Conservation (phyloP, 2,329 filamentous ascomycete genomes). For the Neofusicoccum sp. region DNA sequence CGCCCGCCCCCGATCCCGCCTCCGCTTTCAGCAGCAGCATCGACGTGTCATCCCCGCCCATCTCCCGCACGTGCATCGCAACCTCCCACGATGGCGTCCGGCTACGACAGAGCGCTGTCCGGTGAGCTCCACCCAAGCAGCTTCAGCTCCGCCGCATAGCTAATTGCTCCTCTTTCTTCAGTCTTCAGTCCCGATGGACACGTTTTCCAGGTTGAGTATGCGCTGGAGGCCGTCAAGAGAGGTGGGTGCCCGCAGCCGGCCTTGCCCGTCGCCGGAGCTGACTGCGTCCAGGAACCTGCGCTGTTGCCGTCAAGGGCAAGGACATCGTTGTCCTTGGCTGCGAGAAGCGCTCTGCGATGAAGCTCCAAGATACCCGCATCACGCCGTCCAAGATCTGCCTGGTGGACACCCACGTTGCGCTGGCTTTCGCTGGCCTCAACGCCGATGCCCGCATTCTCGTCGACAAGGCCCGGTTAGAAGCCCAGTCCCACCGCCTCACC, state of each 20-base stretch:
- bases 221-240: slow-evolving; percentile 96
- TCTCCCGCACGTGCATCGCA: not conserved
- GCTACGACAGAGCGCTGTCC: slow-evolving; percentile 98
- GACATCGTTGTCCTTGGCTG: slow-evolving; percentile 96
- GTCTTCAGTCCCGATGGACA: slow-evolving; percentile 99
- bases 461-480: slow-evolving; percentile 96
- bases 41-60: not conserved
- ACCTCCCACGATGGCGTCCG: slow-evolving; percentile 59
- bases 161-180: slow-evolving; percentile 51
- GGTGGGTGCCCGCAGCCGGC: slow-evolving; percentile 53
- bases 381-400: slow-evolving; percentile 98
- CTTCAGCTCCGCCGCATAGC: slow-evolving; percentile 24
- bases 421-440: slow-evolving; percentile 95
- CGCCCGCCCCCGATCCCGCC: not conserved
- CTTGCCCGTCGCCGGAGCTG: slow-evolving; percentile 18
- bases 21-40: not conserved
- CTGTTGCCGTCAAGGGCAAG: slow-evolving; percentile 92
- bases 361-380: slow-evolving; percentile 98
- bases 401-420: slow-evolving; percentile 91
- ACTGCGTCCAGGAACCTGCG: slow-evolving; percentile 76
- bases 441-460: slow-evolving; percentile 97
- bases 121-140: slow-evolving; percentile 61
- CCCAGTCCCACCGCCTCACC: slow-evolving; percentile 93
- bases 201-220: slow-evolving; percentile 99
- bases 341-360: slow-evolving; percentile 98